phyloP scores from a whole-genome alignment of 139 green algal species.

The Zygnema circumcarinatum region DNA sequence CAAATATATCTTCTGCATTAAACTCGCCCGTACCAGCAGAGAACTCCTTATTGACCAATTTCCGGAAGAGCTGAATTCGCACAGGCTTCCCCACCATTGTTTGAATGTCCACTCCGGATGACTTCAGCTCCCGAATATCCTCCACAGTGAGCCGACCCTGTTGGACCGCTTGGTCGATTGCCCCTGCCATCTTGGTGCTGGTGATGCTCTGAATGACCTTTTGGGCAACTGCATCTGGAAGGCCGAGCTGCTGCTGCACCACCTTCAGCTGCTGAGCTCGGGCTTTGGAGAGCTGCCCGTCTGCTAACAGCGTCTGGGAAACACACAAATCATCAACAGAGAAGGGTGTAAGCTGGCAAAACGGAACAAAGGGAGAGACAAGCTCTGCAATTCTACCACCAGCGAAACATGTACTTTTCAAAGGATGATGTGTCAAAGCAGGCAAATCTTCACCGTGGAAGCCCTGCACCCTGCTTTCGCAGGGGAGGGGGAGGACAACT shows the following conservation, averaged over 20 bases:
- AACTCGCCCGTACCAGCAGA: constrained; percentile 76
- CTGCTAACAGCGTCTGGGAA: constrained; percentile 65
- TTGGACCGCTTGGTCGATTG: constrained; percentile 64
- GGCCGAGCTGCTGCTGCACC: constrained; percentile 81
- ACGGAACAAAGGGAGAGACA: too few relatives aligned
- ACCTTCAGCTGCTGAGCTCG: constrained; percentile 79
- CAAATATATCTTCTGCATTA: constrained; percentile 73
- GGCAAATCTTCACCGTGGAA: too few relatives aligned
- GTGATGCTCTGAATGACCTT: constrained; percentile 84
- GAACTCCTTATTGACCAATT: constrained; percentile 74
- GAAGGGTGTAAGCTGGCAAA: background rate
- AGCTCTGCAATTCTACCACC: too few relatives aligned
- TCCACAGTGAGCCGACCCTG: constrained; percentile 67
- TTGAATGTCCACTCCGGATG: constrained; percentile 70
- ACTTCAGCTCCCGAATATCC: constrained; percentile 64
- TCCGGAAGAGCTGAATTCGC: constrained; percentile 78
- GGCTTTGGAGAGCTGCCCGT: constrained; percentile 77
- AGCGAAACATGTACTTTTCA: too few relatives aligned
- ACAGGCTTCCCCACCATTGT: constrained; percentile 65
- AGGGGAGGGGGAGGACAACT: too few relatives aligned
- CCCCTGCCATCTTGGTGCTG: constrained; percentile 53
- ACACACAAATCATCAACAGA: background rate
- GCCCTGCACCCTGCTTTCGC: too few relatives aligned
- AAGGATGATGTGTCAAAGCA: too few relatives aligned
- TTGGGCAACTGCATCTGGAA: constrained; percentile 81